Evolutionary conservation across 352 stramenopile species (phyloP).

Genomic region (Globisporangium iwayamae): DNA sequence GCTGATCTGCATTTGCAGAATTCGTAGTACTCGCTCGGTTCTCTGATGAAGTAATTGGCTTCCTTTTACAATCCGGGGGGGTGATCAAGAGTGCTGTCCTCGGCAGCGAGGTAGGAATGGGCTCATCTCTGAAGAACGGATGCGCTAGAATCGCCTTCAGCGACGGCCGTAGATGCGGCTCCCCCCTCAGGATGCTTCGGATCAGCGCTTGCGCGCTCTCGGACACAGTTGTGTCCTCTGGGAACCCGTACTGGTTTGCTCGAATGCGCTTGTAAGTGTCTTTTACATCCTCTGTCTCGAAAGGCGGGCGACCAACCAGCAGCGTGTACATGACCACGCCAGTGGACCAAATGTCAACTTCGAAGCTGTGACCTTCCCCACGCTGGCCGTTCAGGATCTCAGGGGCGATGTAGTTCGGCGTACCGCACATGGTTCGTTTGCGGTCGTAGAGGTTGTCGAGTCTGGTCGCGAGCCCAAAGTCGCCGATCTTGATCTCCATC

Average conservation of each 20-base stretch:
- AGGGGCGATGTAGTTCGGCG: slow-evolving; percentile 92
- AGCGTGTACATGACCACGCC: slow-evolving; percentile 98
- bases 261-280: slow-evolving; percentile 98
- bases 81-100: slow-evolving; percentile 67
- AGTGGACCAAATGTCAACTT: slow-evolving; percentile 98
- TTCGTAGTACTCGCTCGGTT: background rate
- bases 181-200: slow-evolving; percentile 65
- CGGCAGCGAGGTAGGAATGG: slow-evolving; percentile 51
- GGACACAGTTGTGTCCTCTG: slow-evolving; percentile 85
- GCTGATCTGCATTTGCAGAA: slow-evolving; percentile 8
- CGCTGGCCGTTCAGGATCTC: slow-evolving; percentile 91
- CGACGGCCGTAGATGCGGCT: slow-evolving; percentile 66
- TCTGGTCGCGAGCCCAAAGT: slow-evolving; percentile 91
- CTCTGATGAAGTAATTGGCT: background rate
- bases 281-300: slow-evolving; percentile 97
- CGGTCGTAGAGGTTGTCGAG: slow-evolving; percentile 89
- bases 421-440: slow-evolving; percentile 95
- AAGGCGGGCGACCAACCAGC: slow-evolving; percentile 96
- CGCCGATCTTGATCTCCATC: slow-evolving; percentile 96
- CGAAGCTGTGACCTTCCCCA: slow-evolving; percentile 94
- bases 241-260: slow-evolving; percentile 95
- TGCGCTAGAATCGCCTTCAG: slow-evolving; percentile 76
- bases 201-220: slow-evolving; percentile 68
- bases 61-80: slow-evolving; percentile 53
- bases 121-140: slow-evolving; percentile 67